Conservation (phyloP, 2,329 filamentous ascomycete genomes). For the Blastomyces parvus region DNA sequence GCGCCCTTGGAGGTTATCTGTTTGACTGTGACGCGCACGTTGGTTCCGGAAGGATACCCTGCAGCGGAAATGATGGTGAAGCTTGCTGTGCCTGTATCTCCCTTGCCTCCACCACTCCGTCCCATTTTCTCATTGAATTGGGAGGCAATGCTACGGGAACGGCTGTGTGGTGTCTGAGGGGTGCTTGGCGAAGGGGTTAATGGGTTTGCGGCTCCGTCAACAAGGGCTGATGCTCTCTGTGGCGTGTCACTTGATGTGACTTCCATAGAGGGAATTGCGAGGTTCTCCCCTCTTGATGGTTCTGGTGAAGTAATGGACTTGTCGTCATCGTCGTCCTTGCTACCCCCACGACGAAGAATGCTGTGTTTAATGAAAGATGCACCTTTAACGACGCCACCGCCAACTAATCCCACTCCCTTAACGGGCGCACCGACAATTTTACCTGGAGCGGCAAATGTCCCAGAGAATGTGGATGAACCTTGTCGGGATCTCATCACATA, state of each 20-base stretch:
- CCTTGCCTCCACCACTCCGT: slow-evolving; percentile 40
- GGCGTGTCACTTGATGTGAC: slow-evolving; percentile 19
- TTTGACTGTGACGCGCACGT: slow-evolving; percentile 67
- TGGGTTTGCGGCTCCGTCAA: slow-evolving; percentile 13
- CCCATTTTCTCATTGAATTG: slow-evolving; percentile 44
- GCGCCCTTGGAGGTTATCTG: slow-evolving; percentile 55
- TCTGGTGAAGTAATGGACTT: slow-evolving; percentile 10
- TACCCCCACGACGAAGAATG: slow-evolving; percentile 49
- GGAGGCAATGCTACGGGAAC: slow-evolving; percentile 41
- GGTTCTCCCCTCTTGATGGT: slow-evolving; percentile 8
- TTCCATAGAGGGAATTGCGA: slow-evolving; percentile 12
- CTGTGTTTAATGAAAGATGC: slow-evolving; percentile 84
- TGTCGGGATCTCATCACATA: slow-evolving; percentile 81
- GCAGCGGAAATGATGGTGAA: slow-evolving; percentile 72
- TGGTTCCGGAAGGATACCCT: slow-evolving; percentile 65
- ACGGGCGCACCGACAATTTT: slow-evolving; percentile 93
- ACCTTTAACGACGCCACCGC: slow-evolving; percentile 76
- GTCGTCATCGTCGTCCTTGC: slow-evolving; percentile 19
- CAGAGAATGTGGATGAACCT: slow-evolving; percentile 85
- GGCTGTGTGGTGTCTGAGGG: slow-evolving; percentile 35
- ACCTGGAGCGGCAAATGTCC: slow-evolving; percentile 76
- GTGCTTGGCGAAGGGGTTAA: slow-evolving; percentile 16
- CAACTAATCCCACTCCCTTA: slow-evolving; percentile 75
- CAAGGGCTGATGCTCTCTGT: slow-evolving; percentile 39
- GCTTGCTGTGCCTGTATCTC: slow-evolving; percentile 62